phyloP scores from a whole-genome alignment of 2,329 filamentous ascomycete genomes.

The Myriosclerotinia curreyana region DNA sequence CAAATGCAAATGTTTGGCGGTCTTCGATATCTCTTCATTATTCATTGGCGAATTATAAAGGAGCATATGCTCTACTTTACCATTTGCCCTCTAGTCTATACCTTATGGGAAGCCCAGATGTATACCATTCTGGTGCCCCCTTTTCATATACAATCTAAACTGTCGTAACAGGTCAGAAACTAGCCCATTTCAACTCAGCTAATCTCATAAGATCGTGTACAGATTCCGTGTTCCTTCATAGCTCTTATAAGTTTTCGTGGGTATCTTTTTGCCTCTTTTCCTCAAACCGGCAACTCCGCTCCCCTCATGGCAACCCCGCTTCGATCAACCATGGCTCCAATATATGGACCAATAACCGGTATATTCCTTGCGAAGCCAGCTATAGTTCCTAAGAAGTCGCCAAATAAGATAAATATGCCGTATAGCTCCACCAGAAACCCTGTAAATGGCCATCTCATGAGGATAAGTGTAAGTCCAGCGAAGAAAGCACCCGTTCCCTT shows the following conservation, averaged over 20 bases:
- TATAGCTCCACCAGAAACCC: conserved; percentile 91
- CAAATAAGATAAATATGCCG: conserved; percentile 89
- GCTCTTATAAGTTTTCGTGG: neutral
- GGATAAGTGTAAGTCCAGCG: conserved; percentile 76
- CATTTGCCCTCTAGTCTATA: conserved; percentile 15
- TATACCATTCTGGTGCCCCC: neutral
- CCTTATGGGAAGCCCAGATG: neutral
- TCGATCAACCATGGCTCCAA: conserved; percentile 70
- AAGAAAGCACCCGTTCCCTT: conserved; percentile 90
- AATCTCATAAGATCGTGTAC: neutral
- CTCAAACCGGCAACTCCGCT: conserved; percentile 72
- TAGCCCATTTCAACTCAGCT: neutral
- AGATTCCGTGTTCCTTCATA: conserved; percentile 11
- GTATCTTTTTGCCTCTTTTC: neutral
- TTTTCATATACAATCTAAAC: conserved; percentile 14
- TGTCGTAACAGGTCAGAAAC: neutral
- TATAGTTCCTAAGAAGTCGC: conserved; percentile 93
- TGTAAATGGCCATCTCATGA: conserved; percentile 85
- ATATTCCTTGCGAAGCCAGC: conserved; percentile 81
- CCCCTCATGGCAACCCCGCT: conserved; percentile 68
- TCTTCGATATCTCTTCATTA: conserved; percentile 15
- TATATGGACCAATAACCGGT: conserved; percentile 82
- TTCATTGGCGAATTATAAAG: conserved; percentile 19
- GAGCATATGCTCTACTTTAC: conserved; percentile 27
- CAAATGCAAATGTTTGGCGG: neutral